Conservation (phyloP, 1,284 basidiomycete species). For the Phellinidium pouzarii region DNA sequence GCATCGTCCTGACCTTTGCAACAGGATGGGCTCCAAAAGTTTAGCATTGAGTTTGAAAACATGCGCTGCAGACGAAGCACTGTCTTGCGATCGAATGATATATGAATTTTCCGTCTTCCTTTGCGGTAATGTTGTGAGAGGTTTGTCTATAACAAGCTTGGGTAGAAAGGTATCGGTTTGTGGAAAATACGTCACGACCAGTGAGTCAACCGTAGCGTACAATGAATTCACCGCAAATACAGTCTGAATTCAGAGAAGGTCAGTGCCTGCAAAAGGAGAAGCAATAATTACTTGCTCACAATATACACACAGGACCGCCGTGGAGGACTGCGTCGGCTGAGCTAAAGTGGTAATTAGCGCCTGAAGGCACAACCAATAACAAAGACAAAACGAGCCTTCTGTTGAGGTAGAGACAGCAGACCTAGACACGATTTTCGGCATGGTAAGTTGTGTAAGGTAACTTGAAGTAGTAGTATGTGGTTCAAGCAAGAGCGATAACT, state of each 20-base stretch:
- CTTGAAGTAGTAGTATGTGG: not conserved
- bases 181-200: not conserved
- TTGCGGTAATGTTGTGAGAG: constrained; percentile 57
- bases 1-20: constrained; percentile 54
- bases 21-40: constrained; percentile 53
- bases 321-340: constrained; percentile 70
- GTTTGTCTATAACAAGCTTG: constrained; percentile 78
- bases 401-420: constrained; percentile 76
- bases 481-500: no score
- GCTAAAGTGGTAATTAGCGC: constrained; percentile 35
- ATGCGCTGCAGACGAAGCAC: constrained; percentile 46
- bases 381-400: constrained; percentile 46
- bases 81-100: constrained; percentile 64
- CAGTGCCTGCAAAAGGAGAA: constrained; percentile 18
- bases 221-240: constrained; percentile 80
- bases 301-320: constrained; percentile 70
- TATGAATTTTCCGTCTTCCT: constrained; percentile 69
- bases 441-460: not conserved
- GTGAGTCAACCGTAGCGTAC: constrained; percentile 35
- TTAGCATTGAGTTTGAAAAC: constrained; percentile 76
- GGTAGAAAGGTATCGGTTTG: constrained; percentile 1
- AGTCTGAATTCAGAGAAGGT: constrained; percentile 43
- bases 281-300: constrained; percentile 38
- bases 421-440: constrained; percentile 79
- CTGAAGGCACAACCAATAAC: not conserved